Conservation (phyloP, 805 yeast genomes). For the Pichia rugopelliculosa region DNA sequence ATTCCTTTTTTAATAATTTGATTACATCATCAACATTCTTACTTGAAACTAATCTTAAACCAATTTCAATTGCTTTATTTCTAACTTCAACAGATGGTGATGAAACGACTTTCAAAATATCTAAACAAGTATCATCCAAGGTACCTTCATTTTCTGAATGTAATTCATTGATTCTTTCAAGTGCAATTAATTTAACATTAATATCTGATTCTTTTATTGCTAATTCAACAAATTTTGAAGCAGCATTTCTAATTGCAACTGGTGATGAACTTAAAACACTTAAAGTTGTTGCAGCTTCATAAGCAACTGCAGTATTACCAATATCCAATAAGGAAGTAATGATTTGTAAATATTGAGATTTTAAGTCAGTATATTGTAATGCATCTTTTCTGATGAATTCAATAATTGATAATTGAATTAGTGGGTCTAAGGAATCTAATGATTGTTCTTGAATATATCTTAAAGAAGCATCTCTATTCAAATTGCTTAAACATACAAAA, state of each 20-base stretch:
- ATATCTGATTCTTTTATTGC: constrained; percentile 92
- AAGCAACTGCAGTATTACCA: constrained; percentile 64
- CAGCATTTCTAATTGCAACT: constrained; percentile 66
- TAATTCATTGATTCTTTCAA: constrained; percentile 76
- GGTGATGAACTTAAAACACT: constrained; percentile 52
- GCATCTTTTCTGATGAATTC: constrained; percentile 89
- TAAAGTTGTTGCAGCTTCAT: constrained; percentile 85
- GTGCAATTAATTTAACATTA: constrained; percentile 86
- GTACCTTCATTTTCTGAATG: constrained; percentile 72
- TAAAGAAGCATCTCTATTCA: constrained; percentile 81
- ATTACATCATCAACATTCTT: constrained; percentile 94
- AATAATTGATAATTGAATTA: constrained; percentile 81
- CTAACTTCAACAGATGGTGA: constrained; percentile 90
- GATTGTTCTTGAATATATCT: constrained; percentile 68
- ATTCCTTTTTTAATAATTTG: constrained; percentile 84
- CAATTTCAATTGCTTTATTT: constrained; percentile 74
- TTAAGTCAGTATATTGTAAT: constrained; percentile 51
- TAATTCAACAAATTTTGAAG: constrained; percentile 76
- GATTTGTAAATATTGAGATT: constrained; percentile 63
- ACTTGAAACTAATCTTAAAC: constrained; percentile 71
- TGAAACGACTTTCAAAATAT: constrained; percentile 76
- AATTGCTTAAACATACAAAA: constrained; percentile 73
- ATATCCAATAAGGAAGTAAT: constrained; percentile 68
- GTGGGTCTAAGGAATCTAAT: constrained; percentile 65
- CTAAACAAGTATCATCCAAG: constrained; percentile 76